Evolutionary conservation across 345 rosid genomes (phyloP).

Genomic region (Toxicodendron radicans): DNA sequence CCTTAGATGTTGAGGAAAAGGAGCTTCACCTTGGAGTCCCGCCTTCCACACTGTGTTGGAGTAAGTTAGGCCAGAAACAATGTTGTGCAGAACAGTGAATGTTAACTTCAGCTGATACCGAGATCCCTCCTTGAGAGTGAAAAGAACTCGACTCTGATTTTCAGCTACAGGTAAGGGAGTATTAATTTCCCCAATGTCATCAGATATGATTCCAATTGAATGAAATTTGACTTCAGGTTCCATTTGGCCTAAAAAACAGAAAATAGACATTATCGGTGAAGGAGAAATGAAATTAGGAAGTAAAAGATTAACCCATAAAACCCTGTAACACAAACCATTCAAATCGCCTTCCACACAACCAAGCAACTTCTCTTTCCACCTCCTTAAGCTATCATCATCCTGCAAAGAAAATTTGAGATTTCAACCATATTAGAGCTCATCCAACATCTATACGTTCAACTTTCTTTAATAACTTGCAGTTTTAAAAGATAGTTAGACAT

Average conservation of each 20-base stretch:
- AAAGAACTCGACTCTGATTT: slow-evolving; percentile 30
- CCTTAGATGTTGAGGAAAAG: slow-evolving; percentile 6
- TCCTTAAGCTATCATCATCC: slow-evolving; percentile 84
- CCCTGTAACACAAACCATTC: slow-evolving; percentile 29
- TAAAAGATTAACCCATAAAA: neutral
- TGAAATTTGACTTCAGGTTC: slow-evolving; percentile 59
- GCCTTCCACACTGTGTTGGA: slow-evolving; percentile 53
- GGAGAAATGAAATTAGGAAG: neutral
- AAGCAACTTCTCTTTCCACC: slow-evolving; percentile 82
- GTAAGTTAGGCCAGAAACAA: slow-evolving; percentile 54
- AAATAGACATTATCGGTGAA: neutral
- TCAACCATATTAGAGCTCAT: slow-evolving; percentile 8
- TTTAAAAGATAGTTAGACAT: neutral
- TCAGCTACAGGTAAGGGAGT: slow-evolving; percentile 42
- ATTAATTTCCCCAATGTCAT: slow-evolving; percentile 41
- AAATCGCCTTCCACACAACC: slow-evolving; percentile 58
- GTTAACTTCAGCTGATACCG: slow-evolving; percentile 46
- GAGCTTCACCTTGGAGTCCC: slow-evolving; percentile 41
- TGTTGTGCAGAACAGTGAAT: slow-evolving; percentile 51
- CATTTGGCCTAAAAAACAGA: slow-evolving; percentile 38
- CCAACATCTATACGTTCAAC: neutral
- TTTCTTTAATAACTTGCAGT: neutral
- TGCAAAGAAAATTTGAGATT: slow-evolving; percentile 27
- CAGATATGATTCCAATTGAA: slow-evolving; percentile 50
- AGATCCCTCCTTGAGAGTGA: slow-evolving; percentile 51